Evolutionary conservation across 345 rosid species (phyloP).

Genomic region (Xanthoceras sorbifolium): DNA sequence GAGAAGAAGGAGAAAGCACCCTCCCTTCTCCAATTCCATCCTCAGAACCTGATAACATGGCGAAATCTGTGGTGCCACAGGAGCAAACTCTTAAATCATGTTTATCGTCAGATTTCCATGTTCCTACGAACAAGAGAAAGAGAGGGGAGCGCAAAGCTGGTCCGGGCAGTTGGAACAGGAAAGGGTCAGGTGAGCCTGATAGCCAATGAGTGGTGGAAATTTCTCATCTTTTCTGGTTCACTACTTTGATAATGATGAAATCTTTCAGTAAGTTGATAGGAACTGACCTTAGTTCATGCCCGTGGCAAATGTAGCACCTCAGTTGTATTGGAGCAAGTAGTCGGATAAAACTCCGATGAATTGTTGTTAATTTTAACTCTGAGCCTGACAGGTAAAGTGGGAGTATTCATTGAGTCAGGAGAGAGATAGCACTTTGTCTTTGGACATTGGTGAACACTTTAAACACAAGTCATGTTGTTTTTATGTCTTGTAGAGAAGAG

Average conservation of each 20-base stretch:
- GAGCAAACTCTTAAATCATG: conserved; percentile 61
- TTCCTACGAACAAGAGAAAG: conserved; percentile 83
- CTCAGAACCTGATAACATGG: conserved; percentile 36
- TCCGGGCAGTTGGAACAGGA: conserved; percentile 69
- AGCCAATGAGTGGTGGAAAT: conserved; percentile 49
- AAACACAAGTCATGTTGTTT: not conserved
- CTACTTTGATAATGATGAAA: conserved; percentile 9
- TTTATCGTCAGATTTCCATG: conserved; percentile 65
- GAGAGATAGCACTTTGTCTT: conserved; percentile 10
- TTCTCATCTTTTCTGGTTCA: not conserved
- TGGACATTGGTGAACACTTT: not conserved
- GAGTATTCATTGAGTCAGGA: not conserved
- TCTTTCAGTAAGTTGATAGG: not conserved
- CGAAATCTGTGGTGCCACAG: conserved; percentile 26
- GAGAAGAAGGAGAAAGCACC: conserved; percentile 58
- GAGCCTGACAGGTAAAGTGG: conserved; percentile 3
- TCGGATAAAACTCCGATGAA: not conserved
- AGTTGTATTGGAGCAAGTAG: not conserved
- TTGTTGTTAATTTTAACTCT: conserved; percentile 5
- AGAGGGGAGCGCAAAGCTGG: conserved; percentile 86
- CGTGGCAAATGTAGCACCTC: conserved; percentile 1
- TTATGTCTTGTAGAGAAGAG: conserved; percentile 10
- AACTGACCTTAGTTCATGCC: conserved; percentile 3
- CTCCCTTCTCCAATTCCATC: conserved; percentile 36
- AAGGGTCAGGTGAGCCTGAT: conserved; percentile 65